phyloP scores from a whole-genome alignment of 2,329 filamentous ascomycete species.

The Curvularia sp. region DNA sequence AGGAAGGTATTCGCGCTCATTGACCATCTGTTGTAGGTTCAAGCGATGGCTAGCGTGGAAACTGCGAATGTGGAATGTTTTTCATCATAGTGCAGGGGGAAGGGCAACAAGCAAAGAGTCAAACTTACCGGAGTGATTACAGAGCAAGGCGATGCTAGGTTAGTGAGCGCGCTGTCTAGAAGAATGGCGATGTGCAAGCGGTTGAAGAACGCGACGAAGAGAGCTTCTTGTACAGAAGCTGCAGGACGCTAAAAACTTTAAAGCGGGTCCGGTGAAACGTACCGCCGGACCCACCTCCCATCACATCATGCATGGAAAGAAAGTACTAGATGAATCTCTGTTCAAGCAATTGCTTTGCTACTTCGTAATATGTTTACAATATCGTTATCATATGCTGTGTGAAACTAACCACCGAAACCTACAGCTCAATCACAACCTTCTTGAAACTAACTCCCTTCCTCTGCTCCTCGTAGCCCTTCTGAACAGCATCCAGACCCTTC shows the following conservation, averaged over 20 bases:
- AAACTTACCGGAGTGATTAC: constrained; percentile 13
- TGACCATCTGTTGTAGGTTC: constrained; percentile 69
- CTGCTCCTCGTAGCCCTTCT: constrained; percentile 38
- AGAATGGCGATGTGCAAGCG: constrained; percentile 1
- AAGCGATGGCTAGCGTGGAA: constrained; percentile 77
- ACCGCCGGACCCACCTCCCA: constrained; percentile 6
- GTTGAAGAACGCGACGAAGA: constrained; percentile 9
- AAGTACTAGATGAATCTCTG: neutral
- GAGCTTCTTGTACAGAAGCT: constrained; percentile 4
- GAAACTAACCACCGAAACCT: neutral
- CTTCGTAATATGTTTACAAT: neutral
- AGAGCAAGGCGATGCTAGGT: neutral
- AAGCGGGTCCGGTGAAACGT: constrained; percentile 12
- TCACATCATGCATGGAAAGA: neutral
- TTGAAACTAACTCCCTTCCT: constrained; percentile 44
- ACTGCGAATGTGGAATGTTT: constrained; percentile 81
- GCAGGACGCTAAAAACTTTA: constrained; percentile 17
- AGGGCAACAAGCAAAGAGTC: neutral
- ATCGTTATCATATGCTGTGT: neutral
- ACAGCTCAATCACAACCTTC: constrained; percentile 44
- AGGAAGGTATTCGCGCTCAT: constrained; percentile 74
- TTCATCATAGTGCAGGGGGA: constrained; percentile 66
- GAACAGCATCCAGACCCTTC: constrained; percentile 38
- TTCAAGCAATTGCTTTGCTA: neutral
- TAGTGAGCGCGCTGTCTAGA: neutral